Evolutionary conservation across 2,329 filamentous ascomycete species (phyloP).

Genomic region (Sphaerulina populicola): DNA sequence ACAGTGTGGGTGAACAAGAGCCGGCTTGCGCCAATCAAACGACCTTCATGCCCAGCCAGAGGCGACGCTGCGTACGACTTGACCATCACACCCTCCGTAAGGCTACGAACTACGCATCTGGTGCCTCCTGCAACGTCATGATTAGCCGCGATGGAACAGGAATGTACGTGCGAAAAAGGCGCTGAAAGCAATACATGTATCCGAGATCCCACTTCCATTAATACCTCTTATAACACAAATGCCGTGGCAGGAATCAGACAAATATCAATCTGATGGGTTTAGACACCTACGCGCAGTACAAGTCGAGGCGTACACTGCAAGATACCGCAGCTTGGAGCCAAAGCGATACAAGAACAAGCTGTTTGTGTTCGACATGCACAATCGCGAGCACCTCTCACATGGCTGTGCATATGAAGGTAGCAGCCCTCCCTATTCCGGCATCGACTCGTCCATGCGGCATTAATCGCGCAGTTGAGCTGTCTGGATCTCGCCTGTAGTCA

Average conservation of each 20-base stretch:
- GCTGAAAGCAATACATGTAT: not conserved
- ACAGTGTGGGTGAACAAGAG: not conserved
- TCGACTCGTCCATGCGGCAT: not conserved
- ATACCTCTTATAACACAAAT: too few relatives aligned
- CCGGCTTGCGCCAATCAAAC: not conserved
- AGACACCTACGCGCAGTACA: too few relatives aligned
- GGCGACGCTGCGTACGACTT: not conserved
- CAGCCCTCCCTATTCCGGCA: not conserved
- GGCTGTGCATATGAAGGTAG: too few relatives aligned
- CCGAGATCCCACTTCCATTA: not conserved
- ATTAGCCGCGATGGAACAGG: not conserved
- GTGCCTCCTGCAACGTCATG: not conserved
- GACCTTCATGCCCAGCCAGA: not conserved
- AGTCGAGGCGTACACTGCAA: too few relatives aligned
- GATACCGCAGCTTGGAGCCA: too few relatives aligned
- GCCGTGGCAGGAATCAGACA: too few relatives aligned
- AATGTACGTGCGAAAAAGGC: not conserved
- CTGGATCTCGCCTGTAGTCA: not conserved
- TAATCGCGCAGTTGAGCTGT: too few relatives aligned
- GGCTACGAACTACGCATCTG: not conserved
- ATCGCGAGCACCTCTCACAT: too few relatives aligned
- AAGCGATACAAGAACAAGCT: too few relatives aligned
- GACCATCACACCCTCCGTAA: not conserved
- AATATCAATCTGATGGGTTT: too few relatives aligned
- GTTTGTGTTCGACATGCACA: too few relatives aligned